Evolutionary conservation across 129 eudicot species (phyloP).

Genomic region (Tagetes erecta): DNA sequence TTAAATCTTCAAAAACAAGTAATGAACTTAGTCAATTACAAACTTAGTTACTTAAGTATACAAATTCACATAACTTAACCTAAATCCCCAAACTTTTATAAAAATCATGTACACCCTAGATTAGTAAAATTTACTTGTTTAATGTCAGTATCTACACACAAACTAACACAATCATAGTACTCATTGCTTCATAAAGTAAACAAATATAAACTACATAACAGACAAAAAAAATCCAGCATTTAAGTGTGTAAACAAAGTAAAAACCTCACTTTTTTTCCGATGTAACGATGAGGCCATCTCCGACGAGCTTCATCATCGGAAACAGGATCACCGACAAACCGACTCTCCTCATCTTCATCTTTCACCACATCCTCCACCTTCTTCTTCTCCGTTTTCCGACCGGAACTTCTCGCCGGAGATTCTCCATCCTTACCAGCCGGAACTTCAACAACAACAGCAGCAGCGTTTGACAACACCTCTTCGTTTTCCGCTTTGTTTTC

Average conservation of each 20-base stretch:
- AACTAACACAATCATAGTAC: too few species aligned
- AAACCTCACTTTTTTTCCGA: conserved; percentile 6
- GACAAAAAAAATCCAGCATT: not conserved
- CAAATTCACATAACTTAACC: not conserved
- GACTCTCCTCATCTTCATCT: conserved; percentile 24
- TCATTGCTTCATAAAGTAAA: too few species aligned
- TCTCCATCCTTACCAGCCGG: not conserved
- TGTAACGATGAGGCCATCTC: conserved; percentile 66
- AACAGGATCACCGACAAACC: conserved; percentile 48
- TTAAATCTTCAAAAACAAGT: too few species aligned
- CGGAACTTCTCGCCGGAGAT: conserved; percentile 11
- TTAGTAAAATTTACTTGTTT: too few species aligned
- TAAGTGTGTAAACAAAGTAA: not conserved
- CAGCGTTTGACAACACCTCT: not conserved
- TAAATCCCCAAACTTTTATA: too few species aligned
- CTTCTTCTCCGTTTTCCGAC: not conserved
- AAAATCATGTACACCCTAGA: too few species aligned
- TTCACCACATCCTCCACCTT: not conserved
- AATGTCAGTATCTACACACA: not conserved
- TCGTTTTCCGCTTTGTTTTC: not conserved
- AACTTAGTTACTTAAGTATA: not conserved
- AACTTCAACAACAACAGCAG: conserved; percentile 6
- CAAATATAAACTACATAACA: too few species aligned
- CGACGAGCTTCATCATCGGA: conserved; percentile 47
- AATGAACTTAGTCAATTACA: not conserved